Evolutionary conservation across 2,329 filamentous ascomycete genomes (phyloP), one percentile per base, ranked within the genome.

Genomic region (Dryadomyces quercus-mongolicae): DNA sequence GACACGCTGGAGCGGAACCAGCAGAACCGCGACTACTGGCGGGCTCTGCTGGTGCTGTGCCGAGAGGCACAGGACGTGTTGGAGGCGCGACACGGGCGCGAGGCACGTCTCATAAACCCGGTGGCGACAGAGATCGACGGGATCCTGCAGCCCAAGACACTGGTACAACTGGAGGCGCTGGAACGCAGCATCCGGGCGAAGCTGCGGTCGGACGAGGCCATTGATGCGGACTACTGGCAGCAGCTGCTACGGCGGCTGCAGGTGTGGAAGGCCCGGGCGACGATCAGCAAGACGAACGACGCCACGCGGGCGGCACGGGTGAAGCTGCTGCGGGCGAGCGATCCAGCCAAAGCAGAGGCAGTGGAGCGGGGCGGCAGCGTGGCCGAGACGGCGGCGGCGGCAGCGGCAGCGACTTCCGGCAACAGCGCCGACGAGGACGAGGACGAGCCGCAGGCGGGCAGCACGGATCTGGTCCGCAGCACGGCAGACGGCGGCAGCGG

Each of bases 161-260:
- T 88, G 62, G 85, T 89, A 62, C 88, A 97, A 67, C 75, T 98
- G n/a, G 85, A 91, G 65, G 80, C 80, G 18, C 74, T 98, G 50
- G 92, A 98, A 69, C 80, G 76, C 59, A 91, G 97, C 71, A 93
- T 98, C 67, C 83, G 82, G 65, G 74, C 77, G 16, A 98, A 98
- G 71, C 73, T 98, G 49, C 78, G 84, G 52, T 94, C 89, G 8
- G 85, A 95, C 65, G 91, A 96, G 64, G 84, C 88, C 43, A 92
- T 98, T 60, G 93, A 98, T 68, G 89, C 87, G 2, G 93, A 98
- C 69, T 98, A 97, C 67, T 98, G 93, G 93, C 89, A 95, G 65
- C 88, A 95, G 65, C 75, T 98, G 16, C 74, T 98, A 57, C 84
- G 84, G 60, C 94, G 85, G 65, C 73, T 98, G 58, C 75, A 86